phyloP scores from a whole-genome alignment of 2,329 filamentous ascomycete genomes.

The Colletotrichum paranaense region DNA sequence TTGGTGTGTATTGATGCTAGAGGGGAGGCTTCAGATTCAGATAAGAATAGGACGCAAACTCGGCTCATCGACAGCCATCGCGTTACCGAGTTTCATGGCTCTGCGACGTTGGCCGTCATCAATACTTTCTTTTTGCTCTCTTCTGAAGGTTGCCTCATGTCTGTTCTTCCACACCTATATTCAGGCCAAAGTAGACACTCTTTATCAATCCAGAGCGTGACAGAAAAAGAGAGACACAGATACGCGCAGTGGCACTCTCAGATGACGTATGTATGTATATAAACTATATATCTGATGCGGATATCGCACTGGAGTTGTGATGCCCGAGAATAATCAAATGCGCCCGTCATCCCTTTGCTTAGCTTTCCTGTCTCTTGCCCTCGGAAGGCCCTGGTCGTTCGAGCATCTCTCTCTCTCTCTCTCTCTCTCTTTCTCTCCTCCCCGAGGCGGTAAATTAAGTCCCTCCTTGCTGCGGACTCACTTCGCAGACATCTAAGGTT shows the following conservation, averaged over 20 bases:
- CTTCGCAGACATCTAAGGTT: slow-evolving; percentile 21
- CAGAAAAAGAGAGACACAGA: background rate
- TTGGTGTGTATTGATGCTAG: too few relatives aligned
- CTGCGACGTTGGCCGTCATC: too few relatives aligned
- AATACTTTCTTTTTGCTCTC: too few relatives aligned
- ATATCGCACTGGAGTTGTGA: slow-evolving; percentile 16
- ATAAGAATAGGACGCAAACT: too few relatives aligned
- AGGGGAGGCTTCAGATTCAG: too few relatives aligned
- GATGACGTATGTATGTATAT: slow-evolving; percentile 16
- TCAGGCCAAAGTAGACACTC: too few relatives aligned
- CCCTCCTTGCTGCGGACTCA: slow-evolving; percentile 15
- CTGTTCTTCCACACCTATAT: too few relatives aligned
- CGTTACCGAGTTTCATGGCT: too few relatives aligned
- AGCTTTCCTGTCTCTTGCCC: slow-evolving; percentile 17
- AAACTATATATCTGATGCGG: slow-evolving; percentile 30
- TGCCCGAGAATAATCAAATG: slow-evolving; percentile 24
- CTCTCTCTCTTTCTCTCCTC: background rate
- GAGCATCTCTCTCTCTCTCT: background rate
- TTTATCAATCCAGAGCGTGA: background rate
- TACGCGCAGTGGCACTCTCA: background rate
- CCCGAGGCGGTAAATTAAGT: slow-evolving; percentile 17
- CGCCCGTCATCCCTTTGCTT: slow-evolving; percentile 14
- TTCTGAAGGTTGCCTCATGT: too few relatives aligned
- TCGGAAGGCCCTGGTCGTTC: slow-evolving; percentile 1
- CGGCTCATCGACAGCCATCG: too few relatives aligned